Percentiles rank a stretch among this genome's conserved stretches.
Evolutionary conservation across 148 eudicot species (phyloP).

Genomic region (Rhododendron mucronatum): DNA sequence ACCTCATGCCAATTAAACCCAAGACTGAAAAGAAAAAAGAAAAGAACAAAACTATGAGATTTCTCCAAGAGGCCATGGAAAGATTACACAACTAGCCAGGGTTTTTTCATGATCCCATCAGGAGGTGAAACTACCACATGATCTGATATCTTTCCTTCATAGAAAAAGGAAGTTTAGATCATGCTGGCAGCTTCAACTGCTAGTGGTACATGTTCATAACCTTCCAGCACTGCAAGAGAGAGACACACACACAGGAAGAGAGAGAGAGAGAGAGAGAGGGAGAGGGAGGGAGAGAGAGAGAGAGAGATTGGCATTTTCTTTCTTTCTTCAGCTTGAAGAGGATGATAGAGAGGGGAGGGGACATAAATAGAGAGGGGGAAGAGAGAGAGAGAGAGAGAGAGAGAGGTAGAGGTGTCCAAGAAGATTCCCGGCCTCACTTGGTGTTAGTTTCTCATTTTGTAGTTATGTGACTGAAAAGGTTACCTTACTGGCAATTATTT

Average conservation of each 20-base stretch:
- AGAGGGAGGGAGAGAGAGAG: background rate
- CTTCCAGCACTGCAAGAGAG: background rate
- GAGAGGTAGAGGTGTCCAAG: background rate
- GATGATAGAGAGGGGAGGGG: background rate
- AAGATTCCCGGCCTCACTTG: background rate
- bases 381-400: background rate
- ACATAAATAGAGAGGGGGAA: background rate
- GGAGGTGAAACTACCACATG: slow-evolving; percentile 79
- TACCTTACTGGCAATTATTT: background rate
- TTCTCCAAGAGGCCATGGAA: background rate
- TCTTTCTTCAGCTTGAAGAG: background rate
- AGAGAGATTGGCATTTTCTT: background rate
- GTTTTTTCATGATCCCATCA: slow-evolving; percentile 36
- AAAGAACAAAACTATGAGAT: background rate
- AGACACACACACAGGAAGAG: background rate
- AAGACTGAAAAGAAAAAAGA: background rate
- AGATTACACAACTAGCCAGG: background rate
- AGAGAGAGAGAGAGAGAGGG: background rate
- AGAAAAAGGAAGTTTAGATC: slow-evolving; percentile 52
- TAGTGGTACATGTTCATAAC: slow-evolving; percentile 27
- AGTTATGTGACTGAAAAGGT: slow-evolving; percentile 6
- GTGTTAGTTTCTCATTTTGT: background rate
- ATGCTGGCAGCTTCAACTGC: slow-evolving; percentile 97
- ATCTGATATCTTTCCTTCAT: slow-evolving; percentile 42
- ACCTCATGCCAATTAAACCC: background rate